These are phyloP conservation scores for Cucurbita moschata DNA, from an alignment of 306 rosid species.

Conservation along the genomic window DNA sequence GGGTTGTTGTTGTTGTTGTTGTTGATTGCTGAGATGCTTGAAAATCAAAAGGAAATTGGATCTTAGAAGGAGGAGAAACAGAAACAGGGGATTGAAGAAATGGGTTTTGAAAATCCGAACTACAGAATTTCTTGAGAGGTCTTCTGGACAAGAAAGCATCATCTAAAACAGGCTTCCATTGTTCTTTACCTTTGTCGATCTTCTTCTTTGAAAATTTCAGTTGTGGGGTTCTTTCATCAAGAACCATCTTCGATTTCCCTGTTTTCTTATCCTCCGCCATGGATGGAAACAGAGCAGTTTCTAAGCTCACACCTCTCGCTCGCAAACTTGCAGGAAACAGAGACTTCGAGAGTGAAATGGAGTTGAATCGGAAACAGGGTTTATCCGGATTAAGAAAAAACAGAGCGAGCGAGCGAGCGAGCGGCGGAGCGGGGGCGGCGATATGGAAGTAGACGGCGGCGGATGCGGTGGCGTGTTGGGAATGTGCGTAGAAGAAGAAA, in stretches of 20 bases:
- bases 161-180: slow-evolving; percentile 54
- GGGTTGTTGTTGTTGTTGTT: slow-evolving; percentile 13
- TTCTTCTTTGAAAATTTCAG: neutral
- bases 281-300: neutral
- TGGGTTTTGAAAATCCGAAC: slow-evolving; percentile 35
- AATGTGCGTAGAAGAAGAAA: neutral
- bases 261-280: slow-evolving; percentile 43
- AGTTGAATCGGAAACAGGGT: slow-evolving; percentile 1
- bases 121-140: slow-evolving; percentile 62
- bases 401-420: slow-evolving; percentile 23
- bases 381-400: slow-evolving; percentile 37
- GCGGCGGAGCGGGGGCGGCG: neutral
- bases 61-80: slow-evolving; percentile 19
- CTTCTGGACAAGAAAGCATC: slow-evolving; percentile 37
- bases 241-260: slow-evolving; percentile 30
- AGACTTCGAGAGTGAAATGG: neutral
- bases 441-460: neutral
- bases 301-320: neutral
- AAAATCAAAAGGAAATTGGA: slow-evolving; percentile 55
- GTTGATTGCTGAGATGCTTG: slow-evolving; percentile 27
- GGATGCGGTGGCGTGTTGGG: neutral
- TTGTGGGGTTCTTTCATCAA: slow-evolving; percentile 6
- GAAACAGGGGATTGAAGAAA: slow-evolving; percentile 16
- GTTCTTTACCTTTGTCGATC: slow-evolving; percentile 11
- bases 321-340: neutral